Base-by-base conservation (phyloP, 257 asterid genomes). In the Nemophila menziesii region DNA sequence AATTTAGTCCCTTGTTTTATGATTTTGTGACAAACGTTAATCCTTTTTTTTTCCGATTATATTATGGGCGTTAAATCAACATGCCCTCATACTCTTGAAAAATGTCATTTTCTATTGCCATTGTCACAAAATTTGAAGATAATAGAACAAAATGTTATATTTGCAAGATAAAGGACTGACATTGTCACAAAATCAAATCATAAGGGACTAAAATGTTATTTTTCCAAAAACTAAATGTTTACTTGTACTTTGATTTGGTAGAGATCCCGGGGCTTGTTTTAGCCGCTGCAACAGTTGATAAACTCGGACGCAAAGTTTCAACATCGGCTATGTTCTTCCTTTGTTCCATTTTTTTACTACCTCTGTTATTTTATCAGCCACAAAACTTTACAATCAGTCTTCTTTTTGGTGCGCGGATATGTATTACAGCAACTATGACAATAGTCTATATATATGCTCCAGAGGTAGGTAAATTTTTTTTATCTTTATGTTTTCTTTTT, bases 381-480 rank as follows among this genome's bases (percentile, higher is more conserved):
- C 72, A 54, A 66, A 65, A 64, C 57, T 52, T 77, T 48, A 73
- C 87, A 37, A 77, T 73, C 14, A 61, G 41, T 27, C 78, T 77
- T 52, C 71, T 77, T 38, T 77, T 73, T 44, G 82, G 82, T 14
- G 79, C 82, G 44, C 87, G 79, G 37, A 60, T 64, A 39, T 73
- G 82, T 70, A 73, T 77, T 23, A 56, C 74, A 0, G 69, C 63
- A 29, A 70, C 82, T 44, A 73, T 73, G 68, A 73, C 87, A 23
- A 60, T 77, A 23, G 75, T 73, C 24, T 73, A 70, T 41, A 70
- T 77, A 57, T 77, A 77, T 46, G 79, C 82, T 52, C 87, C 87
- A 0, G 87, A 77, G 87, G 87, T 73, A 65, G 39, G 59, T 16
- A 20, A 16, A 26, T 17, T 20, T 21, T 16, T 6, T 54, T 20